Evolutionary conservation across 2,329 filamentous ascomycete genomes (phyloP).

Genomic region (Paracorniculantispora psalliotae): DNA sequence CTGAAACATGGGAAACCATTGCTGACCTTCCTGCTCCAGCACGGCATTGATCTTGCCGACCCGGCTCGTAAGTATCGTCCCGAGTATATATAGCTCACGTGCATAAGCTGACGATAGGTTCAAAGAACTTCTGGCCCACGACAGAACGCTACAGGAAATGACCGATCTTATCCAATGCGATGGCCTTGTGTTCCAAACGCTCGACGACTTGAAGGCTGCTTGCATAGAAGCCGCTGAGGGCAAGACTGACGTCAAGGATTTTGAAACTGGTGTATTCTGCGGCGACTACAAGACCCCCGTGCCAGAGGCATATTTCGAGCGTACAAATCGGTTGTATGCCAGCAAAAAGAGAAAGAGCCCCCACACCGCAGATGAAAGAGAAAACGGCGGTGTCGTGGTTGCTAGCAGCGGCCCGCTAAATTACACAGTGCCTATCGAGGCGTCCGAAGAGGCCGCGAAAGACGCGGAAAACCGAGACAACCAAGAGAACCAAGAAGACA

Average conservation of each 20-base stretch:
- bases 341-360: conserved; percentile 48
- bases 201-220: conserved; percentile 74
- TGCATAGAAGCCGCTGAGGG: conserved; percentile 67
- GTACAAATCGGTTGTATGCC: conserved; percentile 64
- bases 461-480: conserved; percentile 11
- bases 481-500: conserved; percentile 25
- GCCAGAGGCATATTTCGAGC: conserved; percentile 74
- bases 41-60: conserved; percentile 37
- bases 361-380: conserved; percentile 10
- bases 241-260: conserved; percentile 52
- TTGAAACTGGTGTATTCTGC: conserved; percentile 90
- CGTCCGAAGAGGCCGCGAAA: no score
- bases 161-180: no score
- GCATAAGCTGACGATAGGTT: background rate
- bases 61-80: conserved; percentile 19
- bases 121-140: conserved; percentile 32
- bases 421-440: conserved; percentile 12
- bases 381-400: conserved; percentile 9
- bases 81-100: background rate
- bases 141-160: conserved; percentile 33
- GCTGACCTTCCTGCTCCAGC: no score
- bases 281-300: conserved; percentile 82
- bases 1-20: no score
- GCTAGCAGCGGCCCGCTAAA: conserved; percentile 52
- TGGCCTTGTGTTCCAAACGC: conserved; percentile 45